A percentile compares a stretch with the other conserved stretches of the same genome.
These are phyloP conservation scores for Lactifluus subvellereus DNA, from an alignment of 768 basidiomycete species.

Conservation along the genomic window DNA sequence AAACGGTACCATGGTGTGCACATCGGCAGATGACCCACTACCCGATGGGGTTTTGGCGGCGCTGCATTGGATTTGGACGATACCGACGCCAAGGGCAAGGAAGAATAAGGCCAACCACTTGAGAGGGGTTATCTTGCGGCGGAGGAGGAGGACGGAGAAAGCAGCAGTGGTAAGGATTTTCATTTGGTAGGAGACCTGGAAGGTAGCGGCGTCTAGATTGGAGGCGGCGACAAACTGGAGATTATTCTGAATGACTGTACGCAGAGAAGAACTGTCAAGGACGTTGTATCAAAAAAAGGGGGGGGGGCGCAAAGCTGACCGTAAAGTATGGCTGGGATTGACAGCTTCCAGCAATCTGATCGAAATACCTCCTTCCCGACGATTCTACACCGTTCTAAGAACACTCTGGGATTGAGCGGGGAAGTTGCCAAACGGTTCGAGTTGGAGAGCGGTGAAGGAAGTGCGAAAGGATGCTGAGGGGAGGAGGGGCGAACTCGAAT, in stretches of 20 bases:
- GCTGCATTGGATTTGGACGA: slow-evolving; percentile 51
- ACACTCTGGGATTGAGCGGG: slow-evolving; percentile 33
- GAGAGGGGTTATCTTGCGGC: slow-evolving; percentile 60
- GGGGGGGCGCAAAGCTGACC: slow-evolving; percentile 35
- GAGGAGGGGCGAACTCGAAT: slow-evolving; percentile 44
- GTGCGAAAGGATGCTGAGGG: slow-evolving; percentile 28
- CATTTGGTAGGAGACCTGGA: slow-evolving; percentile 97
- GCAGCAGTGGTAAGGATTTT: slow-evolving; percentile 92
- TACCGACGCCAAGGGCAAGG: slow-evolving; percentile 83
- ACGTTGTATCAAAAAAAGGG: neutral
- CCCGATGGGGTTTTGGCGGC: slow-evolving; percentile 22
- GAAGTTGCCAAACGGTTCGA: slow-evolving; percentile 30
- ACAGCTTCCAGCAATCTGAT: slow-evolving; percentile 93
- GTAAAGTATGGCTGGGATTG: slow-evolving; percentile 94
- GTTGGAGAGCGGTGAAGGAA: slow-evolving; percentile 24
- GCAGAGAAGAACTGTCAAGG: slow-evolving; percentile 15
- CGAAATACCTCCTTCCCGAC: slow-evolving; percentile 73
- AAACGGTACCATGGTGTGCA: slow-evolving; percentile 66
- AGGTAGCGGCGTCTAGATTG: slow-evolving; percentile 91
- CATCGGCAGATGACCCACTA: slow-evolving; percentile 13
- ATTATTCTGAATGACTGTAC: slow-evolving; percentile 83
- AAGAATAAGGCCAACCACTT: slow-evolving; percentile 86
- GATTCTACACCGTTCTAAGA: slow-evolving; percentile 46
- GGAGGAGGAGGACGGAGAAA: slow-evolving; percentile 78
- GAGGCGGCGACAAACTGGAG: slow-evolving; percentile 92